A percentile compares a stretch with the other conserved stretches of the same genome.
Conservation (phyloP, 2,329 filamentous ascomycete species). For the Cytospora piceae region DNA sequence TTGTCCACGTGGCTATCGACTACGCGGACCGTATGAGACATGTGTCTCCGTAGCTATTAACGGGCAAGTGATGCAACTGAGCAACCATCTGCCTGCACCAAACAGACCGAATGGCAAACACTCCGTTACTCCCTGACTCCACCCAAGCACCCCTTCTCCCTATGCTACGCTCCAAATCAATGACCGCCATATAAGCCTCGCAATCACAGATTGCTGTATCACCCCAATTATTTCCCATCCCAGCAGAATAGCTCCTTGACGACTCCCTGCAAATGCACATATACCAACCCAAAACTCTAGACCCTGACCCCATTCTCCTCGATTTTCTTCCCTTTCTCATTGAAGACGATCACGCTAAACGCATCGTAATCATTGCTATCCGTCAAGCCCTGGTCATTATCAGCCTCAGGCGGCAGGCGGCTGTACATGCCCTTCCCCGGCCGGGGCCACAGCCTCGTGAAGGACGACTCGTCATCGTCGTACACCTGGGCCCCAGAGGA, state of each 20-base stretch:
- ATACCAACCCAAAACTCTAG: background rate
- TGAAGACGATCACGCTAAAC: slow-evolving; percentile 38
- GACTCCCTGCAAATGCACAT: background rate
- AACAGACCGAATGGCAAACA: background rate
- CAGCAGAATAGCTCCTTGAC: background rate
- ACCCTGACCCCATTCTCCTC: slow-evolving; percentile 40
- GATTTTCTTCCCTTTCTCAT: slow-evolving; percentile 38
- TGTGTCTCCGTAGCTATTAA: background rate
- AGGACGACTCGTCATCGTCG: slow-evolving; percentile 37
- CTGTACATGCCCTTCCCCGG: slow-evolving; percentile 38
- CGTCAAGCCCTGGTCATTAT: slow-evolving; percentile 35
- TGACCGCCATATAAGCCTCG: background rate
- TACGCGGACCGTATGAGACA: background rate
- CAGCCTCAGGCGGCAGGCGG: slow-evolving; percentile 35
- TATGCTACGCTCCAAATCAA: background rate
- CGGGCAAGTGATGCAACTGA: background rate
- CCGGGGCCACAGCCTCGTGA: slow-evolving; percentile 37
- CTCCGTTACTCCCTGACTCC: background rate
- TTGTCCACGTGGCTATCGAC: background rate
- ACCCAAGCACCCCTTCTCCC: background rate
- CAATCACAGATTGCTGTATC: background rate
- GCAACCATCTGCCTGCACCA: background rate
- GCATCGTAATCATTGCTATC: slow-evolving; percentile 38
- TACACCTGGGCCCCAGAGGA: slow-evolving; percentile 27
- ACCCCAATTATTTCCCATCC: background rate